A percentile compares a stretch with the other conserved stretches of the same genome.
Conservation (phyloP, 2,329 filamentous ascomycete genomes). For the Raffaelea arxii region DNA sequence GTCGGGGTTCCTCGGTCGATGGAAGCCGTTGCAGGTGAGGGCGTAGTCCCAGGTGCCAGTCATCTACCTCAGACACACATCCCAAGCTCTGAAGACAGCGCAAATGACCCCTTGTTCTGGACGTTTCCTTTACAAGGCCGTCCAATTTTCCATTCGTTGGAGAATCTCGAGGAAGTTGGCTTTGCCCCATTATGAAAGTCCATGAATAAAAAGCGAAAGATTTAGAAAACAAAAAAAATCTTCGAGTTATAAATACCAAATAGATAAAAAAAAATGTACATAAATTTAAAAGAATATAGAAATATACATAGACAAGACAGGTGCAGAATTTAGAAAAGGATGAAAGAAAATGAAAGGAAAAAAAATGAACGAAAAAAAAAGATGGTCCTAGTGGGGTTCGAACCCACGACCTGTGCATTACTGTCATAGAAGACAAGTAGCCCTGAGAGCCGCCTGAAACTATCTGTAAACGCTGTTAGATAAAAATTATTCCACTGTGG, state of each 20-base stretch:
- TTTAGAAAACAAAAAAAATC: neutral
- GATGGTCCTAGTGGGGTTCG: slow-evolving; percentile 17
- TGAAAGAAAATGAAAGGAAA: neutral
- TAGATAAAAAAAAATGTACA: neutral
- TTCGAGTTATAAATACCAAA: neutral
- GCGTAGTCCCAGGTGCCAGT: too few species aligned
- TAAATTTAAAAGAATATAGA: neutral
- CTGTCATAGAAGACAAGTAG: slow-evolving; percentile 13
- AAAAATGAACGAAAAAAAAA: slow-evolving; percentile 4
- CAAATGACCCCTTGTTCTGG: slow-evolving; percentile 50
- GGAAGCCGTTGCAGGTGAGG: too few species aligned
- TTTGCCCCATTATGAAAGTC: slow-evolving; percentile 31
- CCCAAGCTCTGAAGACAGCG: slow-evolving; percentile 22
- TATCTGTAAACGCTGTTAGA: slow-evolving; percentile 13
- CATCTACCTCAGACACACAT: too few species aligned
- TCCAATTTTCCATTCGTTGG: slow-evolving; percentile 39
- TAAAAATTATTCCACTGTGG: neutral
- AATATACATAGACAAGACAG: slow-evolving; percentile 2
- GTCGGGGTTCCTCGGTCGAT: too few species aligned
- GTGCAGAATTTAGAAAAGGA: too few species aligned
- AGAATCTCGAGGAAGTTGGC: slow-evolving; percentile 39
- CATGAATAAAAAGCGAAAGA: neutral
- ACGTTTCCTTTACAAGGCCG: slow-evolving; percentile 51
- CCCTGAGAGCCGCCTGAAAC: slow-evolving; percentile 10
- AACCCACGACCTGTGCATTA: slow-evolving; percentile 18